A percentile compares a stretch with the other conserved stretches of the same genome.
Evolutionary conservation across 1,284 basidiomycete genomes (phyloP).

Genomic region (Ganoderma sinense): DNA sequence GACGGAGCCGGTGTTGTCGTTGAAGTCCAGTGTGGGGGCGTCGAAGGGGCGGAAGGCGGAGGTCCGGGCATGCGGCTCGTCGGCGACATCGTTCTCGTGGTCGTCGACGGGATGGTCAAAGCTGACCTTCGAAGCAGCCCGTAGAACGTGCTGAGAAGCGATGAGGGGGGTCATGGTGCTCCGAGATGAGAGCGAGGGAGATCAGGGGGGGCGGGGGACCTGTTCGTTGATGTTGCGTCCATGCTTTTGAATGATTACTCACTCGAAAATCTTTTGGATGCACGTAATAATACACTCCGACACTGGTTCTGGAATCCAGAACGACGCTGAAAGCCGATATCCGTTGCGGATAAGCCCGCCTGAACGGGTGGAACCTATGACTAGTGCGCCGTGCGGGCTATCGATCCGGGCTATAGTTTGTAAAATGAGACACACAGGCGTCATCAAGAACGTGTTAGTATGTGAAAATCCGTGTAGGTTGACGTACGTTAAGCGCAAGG

Average conservation of each 20-base stretch:
- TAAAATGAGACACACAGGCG: constrained; percentile 10
- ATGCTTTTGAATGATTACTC: background rate
- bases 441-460: background rate
- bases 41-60: constrained; percentile 11
- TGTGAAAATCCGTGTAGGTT: background rate
- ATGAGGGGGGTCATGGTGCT: background rate
- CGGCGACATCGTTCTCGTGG: constrained; percentile 12
- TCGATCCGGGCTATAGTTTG: background rate
- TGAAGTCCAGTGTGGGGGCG: constrained; percentile 30
- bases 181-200: background rate
- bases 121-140: constrained; percentile 3
- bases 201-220: background rate
- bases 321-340: background rate
- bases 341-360: background rate
- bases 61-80: background rate
- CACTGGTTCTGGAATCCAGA: background rate
- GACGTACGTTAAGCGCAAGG: background rate
- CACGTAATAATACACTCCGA: background rate
- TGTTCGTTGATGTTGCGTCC: background rate
- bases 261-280: background rate
- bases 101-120: constrained; percentile 13
- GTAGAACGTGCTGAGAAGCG: background rate
- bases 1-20: constrained; percentile 21
- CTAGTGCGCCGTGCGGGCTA: background rate
- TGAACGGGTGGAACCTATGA: background rate